Base-by-base conservation (phyloP, 192 early-diverging fungal species). In the Ambispora gerdemannii region DNA sequence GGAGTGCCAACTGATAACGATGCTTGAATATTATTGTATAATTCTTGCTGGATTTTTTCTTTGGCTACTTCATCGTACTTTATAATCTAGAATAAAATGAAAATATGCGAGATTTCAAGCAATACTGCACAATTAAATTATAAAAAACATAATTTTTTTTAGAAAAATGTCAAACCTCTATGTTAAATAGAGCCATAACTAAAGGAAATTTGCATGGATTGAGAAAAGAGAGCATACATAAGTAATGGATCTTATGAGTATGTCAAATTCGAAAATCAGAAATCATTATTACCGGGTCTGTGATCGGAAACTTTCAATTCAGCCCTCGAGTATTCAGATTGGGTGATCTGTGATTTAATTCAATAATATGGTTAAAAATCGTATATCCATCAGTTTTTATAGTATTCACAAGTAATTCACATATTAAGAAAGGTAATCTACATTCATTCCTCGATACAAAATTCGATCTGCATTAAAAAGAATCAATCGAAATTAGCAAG, bases 271-370 rank as follows among this genome's bases (percentile, higher is more conserved):
- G n/a, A n/a, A n/a, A n/a, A n/a, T n/a, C n/a, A n/a, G n/a, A n/a
- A n/a, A n/a, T n/a, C n/a, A n/a, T n/a, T n/a, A 31, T 65, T 77
- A 84, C 80, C 88, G 32, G 92, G 91, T 33, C 87, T 71, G 77
- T 94, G 92, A 74, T 94, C 92, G n/a, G 92, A 94, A n/a, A 87
- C 83, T 32, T 74, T 75, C 56, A 85, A 34, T 31, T 90, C 87
- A 27, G 84, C 89, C 3, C 88, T 69, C 0, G 72, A 66, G 56
- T 89, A 88, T 19, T 76, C 78, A 24, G 77, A 67, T 67, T 84
- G 83, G 20, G 66, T 56, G n/a, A 83, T 68, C 73, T 78, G 62
- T 32, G n/a, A n/a, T n/a, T n/a, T n/a, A n/a, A n/a, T n/a, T n/a
- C n/a, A n/a, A n/a, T n/a, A n/a, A n/a, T n/a, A n/a, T n/a, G n/a